Base-by-base conservation (phyloP, 129 eudicot genomes). In the Centella asiatica region DNA sequence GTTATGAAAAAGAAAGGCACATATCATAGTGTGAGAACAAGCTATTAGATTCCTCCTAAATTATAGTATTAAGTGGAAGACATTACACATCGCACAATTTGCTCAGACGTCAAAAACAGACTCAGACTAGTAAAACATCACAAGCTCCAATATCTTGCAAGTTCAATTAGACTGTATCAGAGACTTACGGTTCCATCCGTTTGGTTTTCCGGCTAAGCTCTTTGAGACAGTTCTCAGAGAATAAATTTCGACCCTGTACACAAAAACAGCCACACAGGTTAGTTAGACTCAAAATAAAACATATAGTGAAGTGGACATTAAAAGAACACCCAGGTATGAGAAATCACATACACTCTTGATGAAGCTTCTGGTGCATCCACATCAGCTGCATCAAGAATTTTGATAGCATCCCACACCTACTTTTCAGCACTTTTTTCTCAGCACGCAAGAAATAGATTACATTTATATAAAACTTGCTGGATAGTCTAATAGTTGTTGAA, bases 301-400 rank as follows among this genome's bases (percentile, higher is more conserved):
- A 4, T 6, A 37, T 27, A 8, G 25, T 37, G 5, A 24, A 22
- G 10, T 7, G 44, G 40, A 24, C 24, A 33, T 28, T 1, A 2
- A 7, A 28, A 14, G 5, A 23, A 25, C 2, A 40, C 13, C 2
- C 33, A 39, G 36, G 34, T 12, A 26, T 0, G 9, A 31, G 40
- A 23, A 31, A 47, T 57, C 44, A 33, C 66, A 22, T 72, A 65
- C 77, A 72, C 61, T 14, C 18, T 60, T 28, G 66, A 32, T 26
- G 77, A 72, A 17, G 71, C 39, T 47, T 65, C 77, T 32, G 71
- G 77, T 17, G 24, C 9, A 47, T 65, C 66, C 4, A 72, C 58
- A 31, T 72, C 77, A 72, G 77, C 71, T 44, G 71, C 77, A 65
- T 72, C 77, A 39, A 72, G 77, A 57, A 72, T 72, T 71, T 64